These are phyloP conservation scores for Eimeria falciformis DNA, from an alignment of 169 alveolate genomes.

Conservation along the genomic window DNA sequence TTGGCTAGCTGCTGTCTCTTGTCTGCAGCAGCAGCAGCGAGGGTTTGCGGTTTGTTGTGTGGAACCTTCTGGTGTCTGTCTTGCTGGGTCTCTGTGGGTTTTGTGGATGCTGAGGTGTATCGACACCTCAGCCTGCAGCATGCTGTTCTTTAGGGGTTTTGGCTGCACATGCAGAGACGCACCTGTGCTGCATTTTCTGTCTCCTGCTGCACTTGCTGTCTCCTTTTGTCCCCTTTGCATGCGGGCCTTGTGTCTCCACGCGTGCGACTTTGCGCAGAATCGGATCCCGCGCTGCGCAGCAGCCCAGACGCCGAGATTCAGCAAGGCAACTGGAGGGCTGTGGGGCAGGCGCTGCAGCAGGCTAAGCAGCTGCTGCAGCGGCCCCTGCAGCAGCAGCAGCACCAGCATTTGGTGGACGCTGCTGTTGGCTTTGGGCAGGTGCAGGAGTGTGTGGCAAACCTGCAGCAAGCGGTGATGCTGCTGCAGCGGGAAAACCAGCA, in stretches of 20 bases:
- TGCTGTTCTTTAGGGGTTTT: too few relatives aligned
- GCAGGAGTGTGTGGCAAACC: constrained; percentile 37
- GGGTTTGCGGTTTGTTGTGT: too few relatives aligned
- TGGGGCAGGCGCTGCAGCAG: constrained; percentile 33
- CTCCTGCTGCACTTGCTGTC: too few relatives aligned
- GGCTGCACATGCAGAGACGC: too few relatives aligned
- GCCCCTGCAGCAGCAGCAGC: constrained; percentile 54
- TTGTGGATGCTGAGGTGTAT: too few relatives aligned
- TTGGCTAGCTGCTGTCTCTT: neutral
- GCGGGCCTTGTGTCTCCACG: too few relatives aligned
- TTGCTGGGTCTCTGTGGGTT: too few relatives aligned
- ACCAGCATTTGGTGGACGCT: constrained; percentile 18
- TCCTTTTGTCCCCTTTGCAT: neutral
- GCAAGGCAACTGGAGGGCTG: neutral
- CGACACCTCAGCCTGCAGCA: too few relatives aligned
- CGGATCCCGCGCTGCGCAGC: constrained; percentile 50
- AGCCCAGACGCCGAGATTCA: neutral
- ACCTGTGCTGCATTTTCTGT: neutral
- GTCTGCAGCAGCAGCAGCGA: too few relatives aligned
- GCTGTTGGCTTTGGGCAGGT: constrained; percentile 52
- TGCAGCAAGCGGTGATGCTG: constrained; percentile 31
- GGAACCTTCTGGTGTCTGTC: too few relatives aligned
- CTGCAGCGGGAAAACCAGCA: constrained; percentile 61
- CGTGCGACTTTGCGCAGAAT: constrained; percentile 26
- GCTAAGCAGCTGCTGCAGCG: constrained; percentile 63